Evolutionary conservation across 2,329 filamentous ascomycete genomes (phyloP).

Genomic region (Chrysosporium queenslandicum): DNA sequence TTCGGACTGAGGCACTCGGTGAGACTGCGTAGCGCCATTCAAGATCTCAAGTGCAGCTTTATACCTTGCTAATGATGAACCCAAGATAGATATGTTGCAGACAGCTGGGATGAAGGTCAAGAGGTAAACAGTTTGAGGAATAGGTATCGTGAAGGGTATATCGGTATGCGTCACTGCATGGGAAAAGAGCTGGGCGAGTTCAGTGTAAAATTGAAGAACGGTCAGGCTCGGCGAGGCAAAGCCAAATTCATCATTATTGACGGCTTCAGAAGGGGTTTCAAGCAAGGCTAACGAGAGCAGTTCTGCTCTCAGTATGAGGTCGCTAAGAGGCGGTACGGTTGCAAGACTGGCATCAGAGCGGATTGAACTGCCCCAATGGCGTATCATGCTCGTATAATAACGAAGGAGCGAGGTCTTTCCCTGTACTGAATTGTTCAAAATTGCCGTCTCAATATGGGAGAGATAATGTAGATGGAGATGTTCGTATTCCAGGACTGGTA

Average conservation of each 20-base stretch:
- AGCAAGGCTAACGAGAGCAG: conserved; percentile 50
- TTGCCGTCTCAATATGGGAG: conserved; percentile 31
- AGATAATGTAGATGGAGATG: conserved; percentile 33
- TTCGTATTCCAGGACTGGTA: conserved; percentile 25
- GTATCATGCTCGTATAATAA: conserved; percentile 59
- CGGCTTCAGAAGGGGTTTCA: conserved; percentile 38
- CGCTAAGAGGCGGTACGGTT: conserved; percentile 27
- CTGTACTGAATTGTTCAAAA: conserved; percentile 31
- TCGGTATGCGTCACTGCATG: conserved; percentile 43
- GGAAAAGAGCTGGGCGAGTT: conserved; percentile 48
- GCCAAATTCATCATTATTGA: background rate
- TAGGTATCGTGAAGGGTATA: conserved; percentile 59
- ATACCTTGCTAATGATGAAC: conserved; percentile 58
- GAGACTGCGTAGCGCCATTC: conserved; percentile 29
- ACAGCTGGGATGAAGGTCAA: conserved; percentile 58
- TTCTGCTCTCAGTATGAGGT: conserved; percentile 42
- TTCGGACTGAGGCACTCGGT: conserved; percentile 48
- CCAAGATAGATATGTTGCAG: conserved; percentile 57
- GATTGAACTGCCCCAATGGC: conserved; percentile 40
- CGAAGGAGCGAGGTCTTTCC: conserved; percentile 52
- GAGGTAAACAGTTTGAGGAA: conserved; percentile 57
- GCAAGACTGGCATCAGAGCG: conserved; percentile 20
- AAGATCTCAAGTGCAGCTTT: conserved; percentile 65
- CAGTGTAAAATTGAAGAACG: conserved; percentile 59
- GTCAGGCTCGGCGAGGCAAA: conserved; percentile 39